A percentile compares a stretch with the other conserved stretches of the same genome.
These are phyloP conservation scores for Pythium pectinolyticum DNA, from an alignment of 352 stramenopile genomes.

Conservation along the genomic window DNA sequence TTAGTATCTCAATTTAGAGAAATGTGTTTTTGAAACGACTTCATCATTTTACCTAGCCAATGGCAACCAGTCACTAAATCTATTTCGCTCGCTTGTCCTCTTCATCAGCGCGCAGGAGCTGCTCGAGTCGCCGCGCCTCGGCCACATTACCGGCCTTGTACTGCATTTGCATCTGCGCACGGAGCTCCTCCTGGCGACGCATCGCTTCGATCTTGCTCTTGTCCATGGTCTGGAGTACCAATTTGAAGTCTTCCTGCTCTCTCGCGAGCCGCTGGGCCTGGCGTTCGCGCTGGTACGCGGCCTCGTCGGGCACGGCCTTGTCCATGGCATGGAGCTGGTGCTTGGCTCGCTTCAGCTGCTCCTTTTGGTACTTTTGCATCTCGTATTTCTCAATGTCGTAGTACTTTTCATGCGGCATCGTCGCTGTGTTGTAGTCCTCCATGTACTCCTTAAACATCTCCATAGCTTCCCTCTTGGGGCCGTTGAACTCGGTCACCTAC, in stretches of 20 bases:
- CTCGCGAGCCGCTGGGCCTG: slow-evolving; percentile 50
- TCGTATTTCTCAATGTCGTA: slow-evolving; percentile 98
- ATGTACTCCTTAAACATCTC: slow-evolving; percentile 93
- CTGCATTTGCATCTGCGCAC: slow-evolving; percentile 87
- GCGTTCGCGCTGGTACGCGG: slow-evolving; percentile 62
- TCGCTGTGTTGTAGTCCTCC: slow-evolving; percentile 98
- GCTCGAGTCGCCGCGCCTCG: slow-evolving; percentile 83
- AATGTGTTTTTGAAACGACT: too few species aligned
- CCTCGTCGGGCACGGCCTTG: slow-evolving; percentile 41
- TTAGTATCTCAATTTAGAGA: too few species aligned
- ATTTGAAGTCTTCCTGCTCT: slow-evolving; percentile 73
- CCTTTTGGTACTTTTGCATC: slow-evolving; percentile 91
- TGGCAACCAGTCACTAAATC: too few species aligned
- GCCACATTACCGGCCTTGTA: slow-evolving; percentile 88
- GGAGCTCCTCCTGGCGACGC: slow-evolving; percentile 80
- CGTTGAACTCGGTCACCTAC: slow-evolving; percentile 79
- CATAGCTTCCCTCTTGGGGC: slow-evolving; percentile 86
- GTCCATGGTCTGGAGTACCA: slow-evolving; percentile 83
- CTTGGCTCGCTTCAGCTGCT: slow-evolving; percentile 52
- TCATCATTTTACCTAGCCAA: too few species aligned
- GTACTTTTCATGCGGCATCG: slow-evolving; percentile 96
- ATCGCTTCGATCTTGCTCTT: slow-evolving; percentile 86
- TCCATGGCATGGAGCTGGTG: slow-evolving; percentile 13
- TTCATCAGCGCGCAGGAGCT: slow-evolving; percentile 45
- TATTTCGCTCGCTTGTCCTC: slow-evolving; percentile 10